A percentile compares a stretch with the other conserved stretches of the same genome.
phyloP scores from a whole-genome alignment of 2,329 filamentous ascomycete genomes.

The Monosporascus sp. region DNA sequence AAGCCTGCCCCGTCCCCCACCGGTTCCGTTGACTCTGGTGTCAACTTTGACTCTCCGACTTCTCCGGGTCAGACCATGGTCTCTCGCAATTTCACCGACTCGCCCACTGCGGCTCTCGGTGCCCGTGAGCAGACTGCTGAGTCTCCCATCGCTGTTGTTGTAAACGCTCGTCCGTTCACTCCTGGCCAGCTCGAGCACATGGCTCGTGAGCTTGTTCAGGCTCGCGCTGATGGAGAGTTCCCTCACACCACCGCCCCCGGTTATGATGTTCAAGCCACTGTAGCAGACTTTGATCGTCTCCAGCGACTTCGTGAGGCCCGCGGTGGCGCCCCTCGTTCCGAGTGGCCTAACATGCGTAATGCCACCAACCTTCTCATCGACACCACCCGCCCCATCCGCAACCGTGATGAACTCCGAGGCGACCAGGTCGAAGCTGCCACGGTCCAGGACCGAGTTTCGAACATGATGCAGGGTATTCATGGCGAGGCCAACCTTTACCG shows the following conservation, averaged over 20 bases:
- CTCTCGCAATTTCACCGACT: not conserved
- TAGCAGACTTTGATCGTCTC: slow-evolving; percentile 29
- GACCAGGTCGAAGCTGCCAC: slow-evolving; percentile 15
- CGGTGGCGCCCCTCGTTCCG: slow-evolving; percentile 8
- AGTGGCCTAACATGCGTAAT: slow-evolving; percentile 10
- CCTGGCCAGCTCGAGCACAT: no score
- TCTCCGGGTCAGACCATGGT: not conserved
- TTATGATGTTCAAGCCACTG: slow-evolving; percentile 19
- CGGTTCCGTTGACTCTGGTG: not conserved
- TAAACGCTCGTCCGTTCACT: no score
- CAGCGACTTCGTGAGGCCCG: slow-evolving; percentile 23
- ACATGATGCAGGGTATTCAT: slow-evolving; percentile 18
- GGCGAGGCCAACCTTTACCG: slow-evolving; percentile 20
- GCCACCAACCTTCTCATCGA: slow-evolving; percentile 21
- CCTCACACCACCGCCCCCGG: slow-evolving; percentile 24
- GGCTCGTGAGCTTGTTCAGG: slow-evolving; percentile 22
- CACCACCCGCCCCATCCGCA: slow-evolving; percentile 28
- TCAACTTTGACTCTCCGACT: not conserved
- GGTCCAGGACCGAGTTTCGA: slow-evolving; percentile 15
- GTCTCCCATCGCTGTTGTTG: not conserved
- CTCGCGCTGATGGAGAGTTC: slow-evolving; percentile 27
- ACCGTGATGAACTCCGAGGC: slow-evolving; percentile 27
- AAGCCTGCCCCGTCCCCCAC: not conserved
- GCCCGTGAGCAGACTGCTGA: not conserved
- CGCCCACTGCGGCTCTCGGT: not conserved